Percentiles rank a stretch among this genome's conserved stretches.
Evolutionary conservation across 768 basidiomycete genomes (phyloP).

Genomic region (Phylloporus rhodoxanthus): DNA sequence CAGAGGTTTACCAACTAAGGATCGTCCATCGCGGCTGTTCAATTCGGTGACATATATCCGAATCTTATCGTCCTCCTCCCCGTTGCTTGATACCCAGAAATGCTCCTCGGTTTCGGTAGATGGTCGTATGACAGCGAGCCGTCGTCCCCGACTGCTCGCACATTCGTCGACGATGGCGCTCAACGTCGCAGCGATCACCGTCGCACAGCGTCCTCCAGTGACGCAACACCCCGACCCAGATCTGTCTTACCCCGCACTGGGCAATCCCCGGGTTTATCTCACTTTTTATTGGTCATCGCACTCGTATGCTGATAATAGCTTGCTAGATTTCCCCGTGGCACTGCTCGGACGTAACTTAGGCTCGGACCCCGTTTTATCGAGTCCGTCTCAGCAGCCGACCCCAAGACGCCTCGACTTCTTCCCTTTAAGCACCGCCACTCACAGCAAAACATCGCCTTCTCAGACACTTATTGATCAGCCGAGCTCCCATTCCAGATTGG

Average conservation of each 20-base stretch:
- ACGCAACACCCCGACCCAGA: conserved; percentile 46
- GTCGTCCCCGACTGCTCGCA: conserved; percentile 8
- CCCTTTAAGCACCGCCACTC: conserved; percentile 36
- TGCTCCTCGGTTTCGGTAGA: conserved; percentile 21
- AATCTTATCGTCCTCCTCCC: conserved; percentile 1
- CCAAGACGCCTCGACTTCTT: conserved; percentile 29
- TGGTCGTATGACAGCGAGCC: conserved; percentile 21
- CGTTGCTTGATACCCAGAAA: conserved; percentile 6
- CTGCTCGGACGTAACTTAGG: conserved; percentile 4
- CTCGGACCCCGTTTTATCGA: conserved; percentile 12
- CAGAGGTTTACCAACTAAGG: too few species aligned
- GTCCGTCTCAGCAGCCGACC: conserved; percentile 17
- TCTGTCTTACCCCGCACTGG: conserved; percentile 21
- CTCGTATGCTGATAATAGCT: conserved; percentile 8
- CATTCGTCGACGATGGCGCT: conserved; percentile 7
- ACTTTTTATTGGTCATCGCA: conserved; percentile 1
- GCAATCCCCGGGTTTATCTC: conserved; percentile 17
- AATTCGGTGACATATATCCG: conserved; percentile 15
- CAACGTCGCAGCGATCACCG: conserved; percentile 18
- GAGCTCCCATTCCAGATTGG: conserved; percentile 35
- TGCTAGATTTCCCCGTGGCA: conserved; percentile 8
- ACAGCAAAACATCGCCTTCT: conserved; percentile 26
- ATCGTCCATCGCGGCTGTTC: conserved; percentile 5
- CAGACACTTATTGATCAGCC: conserved; percentile 30
- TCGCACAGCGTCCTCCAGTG: conserved; percentile 39